Conservation (phyloP, 495 filamentous ascomycete genomes). For the Xylaria castorea region DNA sequence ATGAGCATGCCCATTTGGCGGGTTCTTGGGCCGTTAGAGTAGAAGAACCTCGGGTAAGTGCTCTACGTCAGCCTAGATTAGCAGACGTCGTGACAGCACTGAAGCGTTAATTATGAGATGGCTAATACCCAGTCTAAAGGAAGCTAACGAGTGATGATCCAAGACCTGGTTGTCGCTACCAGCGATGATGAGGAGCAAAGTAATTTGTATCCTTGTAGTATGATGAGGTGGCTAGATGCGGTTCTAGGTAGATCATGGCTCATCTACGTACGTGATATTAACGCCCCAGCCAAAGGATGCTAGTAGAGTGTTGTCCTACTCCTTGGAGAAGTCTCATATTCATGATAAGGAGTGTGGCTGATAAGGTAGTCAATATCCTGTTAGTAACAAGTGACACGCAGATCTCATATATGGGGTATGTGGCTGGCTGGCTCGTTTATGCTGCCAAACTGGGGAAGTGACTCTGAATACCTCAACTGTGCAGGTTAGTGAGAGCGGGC, state of each 20-base stretch:
- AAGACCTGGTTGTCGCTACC: background rate
- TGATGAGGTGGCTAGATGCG: conserved; percentile 32
- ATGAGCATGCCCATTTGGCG: conserved; percentile 7
- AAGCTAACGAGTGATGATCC: background rate
- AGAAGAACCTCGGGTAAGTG: conserved; percentile 5
- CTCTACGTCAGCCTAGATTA: conserved; percentile 14
- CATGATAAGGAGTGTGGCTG: background rate
- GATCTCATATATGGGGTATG: background rate
- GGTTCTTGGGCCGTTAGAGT: conserved; percentile 27
- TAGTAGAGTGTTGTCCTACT: background rate
- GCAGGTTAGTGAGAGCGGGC: background rate
- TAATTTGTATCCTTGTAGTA: conserved; percentile 12
- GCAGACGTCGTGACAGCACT: conserved; percentile 3
- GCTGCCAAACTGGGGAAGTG: background rate
- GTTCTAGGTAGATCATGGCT: conserved; percentile 27
- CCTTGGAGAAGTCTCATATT: background rate
- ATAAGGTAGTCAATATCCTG: background rate
- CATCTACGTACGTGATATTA: conserved; percentile 25
- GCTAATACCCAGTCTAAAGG: background rate
- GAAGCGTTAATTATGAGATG: background rate
- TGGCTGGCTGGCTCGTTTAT: background rate
- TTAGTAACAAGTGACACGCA: background rate
- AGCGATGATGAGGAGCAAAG: conserved; percentile 3
- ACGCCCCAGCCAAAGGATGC: conserved; percentile 23
- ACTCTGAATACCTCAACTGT: background rate